phyloP scores from a whole-genome alignment of 2,329 filamentous ascomycete genomes.

The Fusarium sp. region DNA sequence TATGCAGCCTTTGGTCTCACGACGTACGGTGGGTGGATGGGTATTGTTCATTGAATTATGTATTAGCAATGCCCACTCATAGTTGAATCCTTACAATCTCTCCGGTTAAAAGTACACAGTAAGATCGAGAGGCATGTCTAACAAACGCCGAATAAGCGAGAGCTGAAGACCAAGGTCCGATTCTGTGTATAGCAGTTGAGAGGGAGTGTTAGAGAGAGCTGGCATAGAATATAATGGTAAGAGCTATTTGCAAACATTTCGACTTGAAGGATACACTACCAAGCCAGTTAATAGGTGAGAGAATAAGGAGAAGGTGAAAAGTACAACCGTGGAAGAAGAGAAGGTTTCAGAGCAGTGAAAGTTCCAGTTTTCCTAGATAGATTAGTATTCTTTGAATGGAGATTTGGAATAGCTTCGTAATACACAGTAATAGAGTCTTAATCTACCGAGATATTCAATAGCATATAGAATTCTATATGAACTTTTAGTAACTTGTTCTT shows the following conservation, averaged over 20 bases:
- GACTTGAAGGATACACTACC: not conserved
- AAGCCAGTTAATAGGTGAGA: too few relatives aligned
- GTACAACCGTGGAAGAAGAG: too few relatives aligned
- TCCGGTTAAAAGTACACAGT: too few relatives aligned
- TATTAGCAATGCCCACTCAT: too few relatives aligned
- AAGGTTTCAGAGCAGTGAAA: not conserved
- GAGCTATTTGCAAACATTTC: not conserved
- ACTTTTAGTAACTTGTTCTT: not conserved
- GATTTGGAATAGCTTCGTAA: not conserved
- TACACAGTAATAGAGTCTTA: not conserved
- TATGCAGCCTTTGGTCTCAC: too few relatives aligned
- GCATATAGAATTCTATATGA: not conserved
- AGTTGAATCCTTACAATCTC: too few relatives aligned
- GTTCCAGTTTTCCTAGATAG: not conserved
- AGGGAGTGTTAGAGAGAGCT: not conserved
- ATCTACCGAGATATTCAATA: not conserved
- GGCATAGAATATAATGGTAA: not conserved
- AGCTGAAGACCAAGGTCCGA: too few relatives aligned
- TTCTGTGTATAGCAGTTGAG: not conserved
- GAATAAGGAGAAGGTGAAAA: not conserved
- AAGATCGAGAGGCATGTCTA: too few relatives aligned
- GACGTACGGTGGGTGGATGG: too few relatives aligned
- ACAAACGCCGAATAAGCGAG: too few relatives aligned
- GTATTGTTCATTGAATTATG: too few relatives aligned
- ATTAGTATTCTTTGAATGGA: not conserved